Conservation (phyloP, 2,329 filamentous ascomycete species). For the Aspergillus sojae region DNA sequence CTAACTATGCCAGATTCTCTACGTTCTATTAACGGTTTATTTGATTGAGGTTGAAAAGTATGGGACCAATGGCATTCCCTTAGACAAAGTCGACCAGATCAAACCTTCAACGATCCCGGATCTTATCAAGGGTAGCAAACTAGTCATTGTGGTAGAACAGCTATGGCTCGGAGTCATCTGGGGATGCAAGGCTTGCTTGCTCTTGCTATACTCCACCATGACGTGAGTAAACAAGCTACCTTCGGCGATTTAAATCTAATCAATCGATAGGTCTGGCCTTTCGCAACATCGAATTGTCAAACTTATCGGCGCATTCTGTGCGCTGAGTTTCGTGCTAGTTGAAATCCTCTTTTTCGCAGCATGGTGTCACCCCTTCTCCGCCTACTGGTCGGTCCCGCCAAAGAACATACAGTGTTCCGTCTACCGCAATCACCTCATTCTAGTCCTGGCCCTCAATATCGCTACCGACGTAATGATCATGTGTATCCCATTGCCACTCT, state of each 20-base stretch:
- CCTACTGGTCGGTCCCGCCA: slow-evolving; percentile 57
- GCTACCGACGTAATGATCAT: slow-evolving; percentile 51
- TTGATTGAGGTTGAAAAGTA: slow-evolving; percentile 48
- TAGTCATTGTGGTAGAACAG: slow-evolving; percentile 57
- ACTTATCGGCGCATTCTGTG: slow-evolving; percentile 49
- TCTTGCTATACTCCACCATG: slow-evolving; percentile 57
- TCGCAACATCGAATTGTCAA: slow-evolving; percentile 45
- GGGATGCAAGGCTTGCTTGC: slow-evolving; percentile 56
- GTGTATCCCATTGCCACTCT: slow-evolving; percentile 50
- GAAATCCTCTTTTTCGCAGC: slow-evolving; percentile 55
- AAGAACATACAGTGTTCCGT: slow-evolving; percentile 48
- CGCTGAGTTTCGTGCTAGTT: slow-evolving; percentile 51
- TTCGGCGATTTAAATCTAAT: neutral
- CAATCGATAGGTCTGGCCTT: slow-evolving; percentile 23
- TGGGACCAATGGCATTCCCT: slow-evolving; percentile 51
- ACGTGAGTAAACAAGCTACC: slow-evolving; percentile 43
- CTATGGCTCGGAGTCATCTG: slow-evolving; percentile 56
- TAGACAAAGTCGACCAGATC: slow-evolving; percentile 44
- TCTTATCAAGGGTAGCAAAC: slow-evolving; percentile 57
- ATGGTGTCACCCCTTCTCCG: slow-evolving; percentile 57
- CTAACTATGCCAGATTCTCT: slow-evolving; percentile 26
- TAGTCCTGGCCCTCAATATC: slow-evolving; percentile 52
- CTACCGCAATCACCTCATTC: slow-evolving; percentile 53
- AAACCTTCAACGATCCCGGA: slow-evolving; percentile 45
- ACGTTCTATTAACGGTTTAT: slow-evolving; percentile 48